phyloP scores from a whole-genome alignment of 164 flowering plant genomes.

The Aristolochia californica region DNA sequence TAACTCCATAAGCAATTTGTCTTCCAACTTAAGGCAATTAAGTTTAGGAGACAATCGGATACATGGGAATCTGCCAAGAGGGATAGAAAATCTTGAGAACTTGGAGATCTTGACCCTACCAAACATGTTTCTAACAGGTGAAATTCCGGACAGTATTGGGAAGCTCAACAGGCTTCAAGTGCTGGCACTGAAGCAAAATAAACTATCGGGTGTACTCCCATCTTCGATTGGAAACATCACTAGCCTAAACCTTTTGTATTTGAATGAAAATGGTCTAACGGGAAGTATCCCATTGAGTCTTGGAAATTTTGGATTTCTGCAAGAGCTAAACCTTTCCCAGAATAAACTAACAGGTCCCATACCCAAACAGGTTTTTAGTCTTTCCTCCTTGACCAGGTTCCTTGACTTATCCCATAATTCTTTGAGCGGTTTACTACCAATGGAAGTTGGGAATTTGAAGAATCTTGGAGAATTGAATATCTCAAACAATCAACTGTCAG shows the following conservation, averaged over 20 bases:
- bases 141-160: constrained; percentile 2
- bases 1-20: constrained; percentile 1
- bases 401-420: constrained; percentile 4
- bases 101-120: not conserved
- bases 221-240: constrained; percentile 1
- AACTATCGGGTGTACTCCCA: constrained; percentile 2
- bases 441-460: constrained; percentile 16
- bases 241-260: not conserved
- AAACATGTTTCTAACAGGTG: not conserved
- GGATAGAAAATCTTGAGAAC: constrained; percentile 2
- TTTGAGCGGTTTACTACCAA: constrained; percentile 16
- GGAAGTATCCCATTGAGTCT: constrained; percentile 4
- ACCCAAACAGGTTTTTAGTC: not conserved
- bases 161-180: not conserved
- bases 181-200: not conserved
- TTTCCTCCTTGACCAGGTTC: not conserved
- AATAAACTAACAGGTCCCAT: constrained; percentile 1
- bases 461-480: constrained; percentile 4
- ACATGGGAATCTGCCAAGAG: constrained; percentile 1
- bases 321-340: not conserved
- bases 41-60: not conserved
- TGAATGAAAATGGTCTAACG: not conserved
- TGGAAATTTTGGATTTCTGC: not conserved
- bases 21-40: not conserved
- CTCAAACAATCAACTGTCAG: constrained; percentile 20